Evolutionary conservation across 176 grass and related monocot genomes (phyloP), one percentile per base, ranked within the genome.

Genomic region (Juncus effusus): DNA sequence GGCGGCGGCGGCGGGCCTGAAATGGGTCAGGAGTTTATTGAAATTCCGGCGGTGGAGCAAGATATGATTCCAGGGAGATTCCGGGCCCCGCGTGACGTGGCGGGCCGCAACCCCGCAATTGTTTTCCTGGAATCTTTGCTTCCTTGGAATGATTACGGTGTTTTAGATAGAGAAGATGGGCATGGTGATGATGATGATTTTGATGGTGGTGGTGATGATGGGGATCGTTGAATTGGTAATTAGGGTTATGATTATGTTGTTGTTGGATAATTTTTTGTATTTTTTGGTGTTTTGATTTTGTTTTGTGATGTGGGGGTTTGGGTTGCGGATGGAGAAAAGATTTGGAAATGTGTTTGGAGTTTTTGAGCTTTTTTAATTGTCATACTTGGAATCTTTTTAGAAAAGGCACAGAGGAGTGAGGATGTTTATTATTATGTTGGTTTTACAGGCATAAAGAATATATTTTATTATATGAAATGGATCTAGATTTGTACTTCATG

Each of bases 101-200:
- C 76, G 0, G 88, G 88, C 13, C 94, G 88, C 13, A 89, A 99
- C 69, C 73, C 88, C 69, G 80, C 80, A 2, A 4, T 87, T 0
- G 88, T 93, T 49, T 93, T 93, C 70, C 62, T 99, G 1, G 94
- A 99, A 79, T 99, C 94, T 50, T 51, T 99, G 56, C 85, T 99
- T 15, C 94, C 94, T 42, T 99, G 94, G 94, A 57, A 77, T 7
- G 83, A 99, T 62, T 89, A 87, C 39, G 85, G 94, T 66, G 73
- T 83, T 16, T 1, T 58, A 42, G 67, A 71, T 13, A 71, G 67
- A 71, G 44, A 47, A 28, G 49, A 69, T 54, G 50, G 65, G 7
- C 36, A 69, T 12, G 51, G 36, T 58, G 67, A 57, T 40, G 50
- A 38, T n/a, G 19, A 13, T 68, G 51, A 70, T 38, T 4, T 28